Conservation (phyloP, 352 stramenopile genomes). For the Globisporangium irregulare region DNA sequence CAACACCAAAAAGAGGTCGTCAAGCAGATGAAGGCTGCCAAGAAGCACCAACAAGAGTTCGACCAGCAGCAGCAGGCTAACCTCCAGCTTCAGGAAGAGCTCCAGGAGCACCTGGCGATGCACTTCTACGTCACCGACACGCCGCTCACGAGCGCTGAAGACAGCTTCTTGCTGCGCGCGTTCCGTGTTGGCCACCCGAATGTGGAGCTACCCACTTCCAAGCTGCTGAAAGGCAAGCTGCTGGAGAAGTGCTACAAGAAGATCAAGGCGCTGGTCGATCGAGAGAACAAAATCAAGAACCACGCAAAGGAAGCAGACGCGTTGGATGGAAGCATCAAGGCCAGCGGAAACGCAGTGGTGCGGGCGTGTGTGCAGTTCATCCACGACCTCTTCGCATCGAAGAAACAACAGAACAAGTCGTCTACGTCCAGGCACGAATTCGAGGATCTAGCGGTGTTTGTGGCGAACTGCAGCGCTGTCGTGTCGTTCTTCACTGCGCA, state of each 20-base stretch:
- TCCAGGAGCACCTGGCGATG: slow-evolving; percentile 23
- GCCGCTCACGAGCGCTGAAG: slow-evolving; percentile 12
- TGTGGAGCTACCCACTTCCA: background rate
- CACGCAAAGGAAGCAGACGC: slow-evolving; percentile 1
- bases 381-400: slow-evolving; percentile 21
- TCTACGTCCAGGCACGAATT: slow-evolving; percentile 8
- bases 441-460: slow-evolving; percentile 12
- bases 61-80: background rate
- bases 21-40: background rate
- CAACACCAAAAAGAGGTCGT: background rate
- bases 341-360: background rate
- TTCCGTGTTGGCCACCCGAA: slow-evolving; percentile 5
- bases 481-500: slow-evolving; percentile 16
- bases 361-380: slow-evolving; percentile 10
- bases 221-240: slow-evolving; percentile 17
- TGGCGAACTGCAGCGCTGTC: slow-evolving; percentile 20
- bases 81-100: background rate
- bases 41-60: background rate
- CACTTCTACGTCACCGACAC: slow-evolving; percentile 26
- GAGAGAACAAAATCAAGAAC: background rate
- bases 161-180: slow-evolving; percentile 18
- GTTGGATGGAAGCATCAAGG: background rate
- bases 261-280: slow-evolving; percentile 1
- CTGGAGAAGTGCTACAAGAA: slow-evolving; percentile 20
- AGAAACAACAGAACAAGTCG: background rate